phyloP scores from a whole-genome alignment of 2,329 filamentous ascomycete genomes.

The Trichoderma sp. region DNA sequence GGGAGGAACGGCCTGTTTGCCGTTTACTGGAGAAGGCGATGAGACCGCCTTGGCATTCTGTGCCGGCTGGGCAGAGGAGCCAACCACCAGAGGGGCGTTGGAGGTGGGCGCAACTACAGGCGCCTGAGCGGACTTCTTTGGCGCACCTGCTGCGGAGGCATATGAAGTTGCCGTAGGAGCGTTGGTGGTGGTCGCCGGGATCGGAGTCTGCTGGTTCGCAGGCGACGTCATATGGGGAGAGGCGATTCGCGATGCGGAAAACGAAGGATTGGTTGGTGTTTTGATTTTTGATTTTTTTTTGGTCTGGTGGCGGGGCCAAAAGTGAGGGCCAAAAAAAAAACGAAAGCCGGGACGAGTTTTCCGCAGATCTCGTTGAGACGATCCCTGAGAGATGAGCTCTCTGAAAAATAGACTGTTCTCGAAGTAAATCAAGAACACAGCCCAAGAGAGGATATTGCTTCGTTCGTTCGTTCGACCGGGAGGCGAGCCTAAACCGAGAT shows the following conservation, averaged over 20 bases:
- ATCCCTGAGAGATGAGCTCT: background rate
- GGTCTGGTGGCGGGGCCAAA: constrained; percentile 27
- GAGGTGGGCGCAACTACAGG: constrained; percentile 63
- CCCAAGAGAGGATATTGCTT: background rate
- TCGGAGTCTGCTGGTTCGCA: constrained; percentile 55
- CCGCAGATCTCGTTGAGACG: background rate
- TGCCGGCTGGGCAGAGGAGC: constrained; percentile 51
- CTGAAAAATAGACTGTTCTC: background rate
- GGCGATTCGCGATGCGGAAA: constrained; percentile 34
- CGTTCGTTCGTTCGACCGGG: constrained; percentile 7
- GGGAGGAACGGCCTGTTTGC: constrained; percentile 71
- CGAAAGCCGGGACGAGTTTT: background rate
- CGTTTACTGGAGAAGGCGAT: constrained; percentile 80
- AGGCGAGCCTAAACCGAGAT: constrained; percentile 2
- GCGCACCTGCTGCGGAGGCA: constrained; percentile 66
- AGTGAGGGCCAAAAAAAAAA: constrained; percentile 25
- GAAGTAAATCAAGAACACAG: background rate
- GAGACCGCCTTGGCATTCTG: constrained; percentile 61
- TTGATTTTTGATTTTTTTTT: constrained; percentile 4
- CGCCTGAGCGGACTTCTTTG: constrained; percentile 63
- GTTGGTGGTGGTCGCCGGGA: constrained; percentile 59
- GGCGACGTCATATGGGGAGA: constrained; percentile 60
- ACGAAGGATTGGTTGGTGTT: constrained; percentile 12
- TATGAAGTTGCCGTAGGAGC: constrained; percentile 62
- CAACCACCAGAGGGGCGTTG: constrained; percentile 55